These are phyloP conservation scores for Talaromyces piceae DNA, from an alignment of 2,329 filamentous ascomycete genomes.

Conservation along the genomic window DNA sequence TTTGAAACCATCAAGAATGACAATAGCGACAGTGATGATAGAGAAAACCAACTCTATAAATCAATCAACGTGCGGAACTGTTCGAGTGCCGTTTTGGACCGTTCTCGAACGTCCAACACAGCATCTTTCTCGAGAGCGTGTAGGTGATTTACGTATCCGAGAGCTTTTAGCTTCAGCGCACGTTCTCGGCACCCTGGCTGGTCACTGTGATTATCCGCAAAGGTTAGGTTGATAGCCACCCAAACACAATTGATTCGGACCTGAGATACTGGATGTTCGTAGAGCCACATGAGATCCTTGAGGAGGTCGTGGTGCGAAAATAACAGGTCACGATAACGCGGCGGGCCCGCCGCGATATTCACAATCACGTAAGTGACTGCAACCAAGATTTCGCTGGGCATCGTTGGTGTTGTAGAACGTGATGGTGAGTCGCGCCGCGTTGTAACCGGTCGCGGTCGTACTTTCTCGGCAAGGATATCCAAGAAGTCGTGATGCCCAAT, in stretches of 20 bases:
- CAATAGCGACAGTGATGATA: neutral
- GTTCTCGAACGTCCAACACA: slow-evolving; percentile 75
- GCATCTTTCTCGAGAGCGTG: slow-evolving; percentile 58
- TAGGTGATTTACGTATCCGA: slow-evolving; percentile 65
- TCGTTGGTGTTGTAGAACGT: slow-evolving; percentile 18
- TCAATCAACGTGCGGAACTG: slow-evolving; percentile 47
- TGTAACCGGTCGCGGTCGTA: slow-evolving; percentile 47
- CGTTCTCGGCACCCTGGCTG: slow-evolving; percentile 57
- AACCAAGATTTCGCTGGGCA: slow-evolving; percentile 59
- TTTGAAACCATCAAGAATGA: neutral
- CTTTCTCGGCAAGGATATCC: slow-evolving; percentile 69
- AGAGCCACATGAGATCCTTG: slow-evolving; percentile 63
- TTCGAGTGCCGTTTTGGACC: slow-evolving; percentile 70
- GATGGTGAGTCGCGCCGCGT: slow-evolving; percentile 25
- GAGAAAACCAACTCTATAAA: neutral
- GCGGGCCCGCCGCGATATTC: slow-evolving; percentile 76
- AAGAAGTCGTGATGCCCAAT: slow-evolving; percentile 74
- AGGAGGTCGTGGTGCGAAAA: slow-evolving; percentile 71
- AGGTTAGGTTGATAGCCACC: slow-evolving; percentile 78
- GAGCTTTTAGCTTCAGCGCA: slow-evolving; percentile 58
- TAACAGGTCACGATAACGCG: slow-evolving; percentile 69
- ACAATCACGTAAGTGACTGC: slow-evolving; percentile 76
- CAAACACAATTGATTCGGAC: slow-evolving; percentile 76
- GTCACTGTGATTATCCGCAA: slow-evolving; percentile 68
- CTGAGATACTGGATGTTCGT: slow-evolving; percentile 62